Evolutionary conservation across 495 filamentous ascomycete genomes (phyloP).

Genomic region (Parathielavia hyrcaniae): DNA sequence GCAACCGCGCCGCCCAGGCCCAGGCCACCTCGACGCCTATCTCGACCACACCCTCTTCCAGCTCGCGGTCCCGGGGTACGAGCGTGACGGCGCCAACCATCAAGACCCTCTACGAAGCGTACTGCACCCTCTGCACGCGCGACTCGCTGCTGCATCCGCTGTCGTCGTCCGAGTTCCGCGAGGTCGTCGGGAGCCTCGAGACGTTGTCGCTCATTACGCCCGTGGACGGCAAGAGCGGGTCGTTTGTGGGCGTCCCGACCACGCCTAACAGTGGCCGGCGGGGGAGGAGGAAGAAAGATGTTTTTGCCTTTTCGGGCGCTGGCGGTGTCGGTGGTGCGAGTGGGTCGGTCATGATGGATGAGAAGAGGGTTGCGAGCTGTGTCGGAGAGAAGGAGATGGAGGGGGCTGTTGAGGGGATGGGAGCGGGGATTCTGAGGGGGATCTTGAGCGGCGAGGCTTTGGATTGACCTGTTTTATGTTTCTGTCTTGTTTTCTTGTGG

Average conservation of each 20-base stretch:
- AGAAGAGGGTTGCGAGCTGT: slow-evolving; percentile 66
- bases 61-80: slow-evolving; percentile 18
- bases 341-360: slow-evolving; percentile 45
- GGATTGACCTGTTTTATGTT: slow-evolving; percentile 24
- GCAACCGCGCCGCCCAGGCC: slow-evolving; percentile 54
- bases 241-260: slow-evolving; percentile 46
- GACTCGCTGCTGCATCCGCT: slow-evolving; percentile 83
- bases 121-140: slow-evolving; percentile 69
- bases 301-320: slow-evolving; percentile 32
- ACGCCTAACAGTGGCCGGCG: slow-evolving; percentile 32
- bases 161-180: slow-evolving; percentile 82
- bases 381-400: slow-evolving; percentile 73
- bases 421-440: slow-evolving; percentile 49
- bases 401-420: slow-evolving; percentile 52
- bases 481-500: background rate
- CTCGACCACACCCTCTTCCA: slow-evolving; percentile 19
- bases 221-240: slow-evolving; percentile 65
- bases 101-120: slow-evolving; percentile 71
- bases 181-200: slow-evolving; percentile 85
- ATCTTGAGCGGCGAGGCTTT: slow-evolving; percentile 49
- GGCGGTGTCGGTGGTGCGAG: slow-evolving; percentile 17
- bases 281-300: slow-evolving; percentile 27
- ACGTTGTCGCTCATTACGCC: slow-evolving; percentile 73
- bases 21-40: slow-evolving; percentile 35
- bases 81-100: slow-evolving; percentile 57